phyloP scores from a whole-genome alignment of 345 rosid species.

The Erucastrum elatum region DNA sequence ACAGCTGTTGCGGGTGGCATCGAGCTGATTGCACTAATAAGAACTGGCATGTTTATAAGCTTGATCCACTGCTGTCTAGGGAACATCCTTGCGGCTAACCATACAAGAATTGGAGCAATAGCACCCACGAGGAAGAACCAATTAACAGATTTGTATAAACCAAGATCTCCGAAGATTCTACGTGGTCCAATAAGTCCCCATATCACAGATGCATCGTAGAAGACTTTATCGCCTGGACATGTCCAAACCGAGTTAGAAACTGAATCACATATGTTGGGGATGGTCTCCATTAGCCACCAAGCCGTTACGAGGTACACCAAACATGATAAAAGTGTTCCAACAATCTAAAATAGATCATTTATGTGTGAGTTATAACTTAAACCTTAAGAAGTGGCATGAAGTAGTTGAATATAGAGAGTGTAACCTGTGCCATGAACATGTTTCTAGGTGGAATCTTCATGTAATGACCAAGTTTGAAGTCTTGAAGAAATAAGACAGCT shows the following conservation, averaged over 20 bases:
- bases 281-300: conserved; percentile 98
- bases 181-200: conserved; percentile 96
- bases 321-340: conserved; percentile 85
- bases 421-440: conserved; percentile 99
- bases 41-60: conserved; percentile 89
- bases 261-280: conserved; percentile 71
- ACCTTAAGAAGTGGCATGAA: neutral
- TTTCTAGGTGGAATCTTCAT: conserved; percentile 96
- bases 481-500: conserved; percentile 85
- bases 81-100: conserved; percentile 74
- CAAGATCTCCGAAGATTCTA: conserved; percentile 84
- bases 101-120: conserved; percentile 72
- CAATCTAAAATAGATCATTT: conserved; percentile 47
- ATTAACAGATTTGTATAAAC: conserved; percentile 67
- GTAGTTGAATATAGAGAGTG: neutral
- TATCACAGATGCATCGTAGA: conserved; percentile 91
- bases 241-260: conserved; percentile 80
- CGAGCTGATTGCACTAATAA: conserved; percentile 73
- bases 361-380: neutral
- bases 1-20: conserved; percentile 99
- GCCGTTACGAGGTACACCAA: conserved; percentile 78
- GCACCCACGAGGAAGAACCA: conserved; percentile 94
- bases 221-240: conserved; percentile 82
- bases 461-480: conserved; percentile 96
- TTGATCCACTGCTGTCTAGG: conserved; percentile 81